Evolutionary conservation across 1,284 basidiomycete genomes (phyloP).

Genomic region (Anthracocystis setariae): DNA sequence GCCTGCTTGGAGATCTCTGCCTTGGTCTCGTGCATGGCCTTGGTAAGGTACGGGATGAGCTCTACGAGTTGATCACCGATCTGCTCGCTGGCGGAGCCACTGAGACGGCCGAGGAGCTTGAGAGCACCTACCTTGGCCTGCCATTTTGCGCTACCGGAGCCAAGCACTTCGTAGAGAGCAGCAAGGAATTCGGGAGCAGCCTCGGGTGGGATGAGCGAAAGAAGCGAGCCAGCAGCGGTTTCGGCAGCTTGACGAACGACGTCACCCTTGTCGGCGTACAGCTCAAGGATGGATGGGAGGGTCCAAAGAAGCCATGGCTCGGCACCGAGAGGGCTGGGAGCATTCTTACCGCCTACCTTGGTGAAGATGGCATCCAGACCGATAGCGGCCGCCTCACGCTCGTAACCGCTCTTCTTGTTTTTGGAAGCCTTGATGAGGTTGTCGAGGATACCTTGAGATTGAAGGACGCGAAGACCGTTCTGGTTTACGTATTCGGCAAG

Average conservation of each 20-base stretch:
- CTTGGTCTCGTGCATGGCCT: conserved; percentile 97
- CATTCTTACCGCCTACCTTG: conserved; percentile 67
- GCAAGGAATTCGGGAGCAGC: conserved; percentile 78
- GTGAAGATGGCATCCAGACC: conserved; percentile 70
- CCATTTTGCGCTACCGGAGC: conserved; percentile 83
- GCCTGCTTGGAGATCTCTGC: conserved; percentile 89
- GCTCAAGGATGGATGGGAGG: conserved; percentile 81
- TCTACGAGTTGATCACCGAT: conserved; percentile 85
- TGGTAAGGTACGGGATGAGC: conserved; percentile 86
- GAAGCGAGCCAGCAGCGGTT: conserved; percentile 82
- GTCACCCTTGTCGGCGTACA: conserved; percentile 94
- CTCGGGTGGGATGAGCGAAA: conserved; percentile 84
- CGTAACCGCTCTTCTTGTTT: conserved; percentile 85
- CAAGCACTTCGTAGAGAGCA: conserved; percentile 78
- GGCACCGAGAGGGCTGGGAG: conserved; percentile 75
- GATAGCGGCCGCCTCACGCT: conserved; percentile 89
- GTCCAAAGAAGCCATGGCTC: conserved; percentile 85
- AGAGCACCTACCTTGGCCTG: conserved; percentile 92
- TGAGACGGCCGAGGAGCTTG: conserved; percentile 76
- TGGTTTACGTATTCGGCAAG: conserved; percentile 68
- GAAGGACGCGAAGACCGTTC: conserved; percentile 65
- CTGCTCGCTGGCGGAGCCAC: conserved; percentile 77
- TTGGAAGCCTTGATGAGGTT: conserved; percentile 74
- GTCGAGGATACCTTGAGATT: conserved; percentile 66
- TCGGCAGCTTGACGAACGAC: conserved; percentile 85